Evolutionary conservation across 805 yeast genomes (phyloP).

Genomic region (Yarrowia sp.): DNA sequence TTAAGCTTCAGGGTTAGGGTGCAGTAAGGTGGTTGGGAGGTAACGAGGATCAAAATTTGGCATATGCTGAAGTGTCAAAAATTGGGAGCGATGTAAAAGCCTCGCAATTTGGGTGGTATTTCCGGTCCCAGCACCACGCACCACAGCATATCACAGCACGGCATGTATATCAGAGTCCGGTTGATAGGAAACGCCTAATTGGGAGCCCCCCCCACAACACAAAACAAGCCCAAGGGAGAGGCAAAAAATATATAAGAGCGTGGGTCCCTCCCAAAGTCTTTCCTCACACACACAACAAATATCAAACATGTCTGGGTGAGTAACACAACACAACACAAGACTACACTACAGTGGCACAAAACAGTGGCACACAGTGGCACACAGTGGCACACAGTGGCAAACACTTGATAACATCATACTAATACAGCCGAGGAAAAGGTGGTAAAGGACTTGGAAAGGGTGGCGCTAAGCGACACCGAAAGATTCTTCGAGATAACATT

Average conservation of each 20-base stretch:
- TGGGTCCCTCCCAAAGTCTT: slow-evolving; percentile 11
- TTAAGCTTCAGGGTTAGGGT: background rate
- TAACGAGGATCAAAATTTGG: background rate
- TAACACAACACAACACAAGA: background rate
- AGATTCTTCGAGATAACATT: slow-evolving; percentile 98
- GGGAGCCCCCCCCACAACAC: slow-evolving; percentile 32
- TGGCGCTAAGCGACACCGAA: slow-evolving; percentile 99
- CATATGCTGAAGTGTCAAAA: slow-evolving; percentile 31
- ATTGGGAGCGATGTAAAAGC: slow-evolving; percentile 32
- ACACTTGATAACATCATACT: background rate
- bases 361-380: no score
- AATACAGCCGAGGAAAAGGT: slow-evolving; percentile 92
- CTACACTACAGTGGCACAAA: background rate
- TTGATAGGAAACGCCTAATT: slow-evolving; percentile 34
- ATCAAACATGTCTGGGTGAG: slow-evolving; percentile 72
- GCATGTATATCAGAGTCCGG: slow-evolving; percentile 31
- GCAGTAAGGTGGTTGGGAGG: slow-evolving; percentile 5
- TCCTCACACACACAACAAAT: slow-evolving; percentile 28
- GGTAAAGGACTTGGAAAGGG: slow-evolving; percentile 99
- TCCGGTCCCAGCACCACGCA: slow-evolving; percentile 6
- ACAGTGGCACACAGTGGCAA: background rate
- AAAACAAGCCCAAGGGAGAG: slow-evolving; percentile 23
- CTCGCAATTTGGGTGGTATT: slow-evolving; percentile 31
- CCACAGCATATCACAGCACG: slow-evolving; percentile 36
- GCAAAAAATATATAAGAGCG: slow-evolving; percentile 28